Conservation (phyloP, 164 flowering plant species). For the Dillenia turbinata region DNA sequence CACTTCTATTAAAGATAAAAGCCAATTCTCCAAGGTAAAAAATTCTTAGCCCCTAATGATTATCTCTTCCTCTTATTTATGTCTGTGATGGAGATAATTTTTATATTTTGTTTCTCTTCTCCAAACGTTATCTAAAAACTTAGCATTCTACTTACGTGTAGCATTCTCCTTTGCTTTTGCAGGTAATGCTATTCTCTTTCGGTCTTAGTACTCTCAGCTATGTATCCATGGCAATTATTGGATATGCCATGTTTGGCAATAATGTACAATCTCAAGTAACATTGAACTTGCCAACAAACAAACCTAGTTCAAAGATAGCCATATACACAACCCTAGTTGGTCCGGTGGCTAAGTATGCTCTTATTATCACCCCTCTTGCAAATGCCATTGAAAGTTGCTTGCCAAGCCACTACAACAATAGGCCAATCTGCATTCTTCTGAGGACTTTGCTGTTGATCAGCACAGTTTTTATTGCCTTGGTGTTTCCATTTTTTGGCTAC, state of each 20-base stretch:
- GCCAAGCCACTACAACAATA: background rate
- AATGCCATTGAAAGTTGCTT: conserved; percentile 5
- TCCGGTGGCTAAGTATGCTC: conserved; percentile 29
- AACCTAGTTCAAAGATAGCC: conserved; percentile 21
- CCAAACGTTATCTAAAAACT: no score
- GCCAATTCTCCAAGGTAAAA: conserved; percentile 11
- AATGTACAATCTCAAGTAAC: conserved; percentile 21
- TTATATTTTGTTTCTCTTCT: no score
- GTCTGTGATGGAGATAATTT: no score
- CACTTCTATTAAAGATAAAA: conserved; percentile 15
- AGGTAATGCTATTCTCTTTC: conserved; percentile 8
- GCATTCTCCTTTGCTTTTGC: conserved; percentile 1
- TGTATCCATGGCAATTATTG: conserved; percentile 13
- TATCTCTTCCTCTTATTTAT: no score
- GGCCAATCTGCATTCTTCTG: conserved; percentile 3
- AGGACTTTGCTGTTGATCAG: conserved; percentile 19
- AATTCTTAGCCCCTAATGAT: no score
- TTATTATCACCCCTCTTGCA: conserved; percentile 15
- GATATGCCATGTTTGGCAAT: conserved; percentile 27
- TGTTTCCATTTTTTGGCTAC: conserved; percentile 30
- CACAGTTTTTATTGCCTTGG: conserved; percentile 27
- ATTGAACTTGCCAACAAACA: conserved; percentile 17
- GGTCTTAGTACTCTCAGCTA: background rate
- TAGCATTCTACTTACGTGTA: no score
- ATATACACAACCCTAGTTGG: conserved; percentile 20